Percentiles rank a stretch among this genome's conserved stretches.
Conservation (phyloP, 768 basidiomycete species). For the Lactarius sanguifluus region DNA sequence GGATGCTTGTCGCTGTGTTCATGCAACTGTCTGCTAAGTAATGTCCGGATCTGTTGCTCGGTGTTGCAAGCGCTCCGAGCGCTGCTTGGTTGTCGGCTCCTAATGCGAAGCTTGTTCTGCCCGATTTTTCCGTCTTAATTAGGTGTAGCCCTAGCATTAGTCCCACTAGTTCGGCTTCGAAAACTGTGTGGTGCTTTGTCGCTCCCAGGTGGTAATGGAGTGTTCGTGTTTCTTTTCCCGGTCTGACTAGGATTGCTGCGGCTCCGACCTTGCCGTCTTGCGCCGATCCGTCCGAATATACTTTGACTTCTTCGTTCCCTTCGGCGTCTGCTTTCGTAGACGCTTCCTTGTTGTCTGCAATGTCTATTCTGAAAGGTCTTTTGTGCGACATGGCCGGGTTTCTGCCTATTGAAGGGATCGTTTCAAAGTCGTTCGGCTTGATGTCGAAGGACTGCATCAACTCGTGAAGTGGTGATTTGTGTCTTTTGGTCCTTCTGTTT, state of each 20-base stretch:
- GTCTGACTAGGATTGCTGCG: background rate
- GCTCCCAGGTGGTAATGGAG: background rate
- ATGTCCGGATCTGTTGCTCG: background rate
- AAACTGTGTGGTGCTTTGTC: background rate
- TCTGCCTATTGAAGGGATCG: background rate
- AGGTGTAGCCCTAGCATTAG: background rate
- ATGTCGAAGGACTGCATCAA: constrained; percentile 20
- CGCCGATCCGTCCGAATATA: no score
- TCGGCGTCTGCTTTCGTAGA: no score
- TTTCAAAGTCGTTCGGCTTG: constrained; percentile 4
- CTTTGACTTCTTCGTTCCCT: background rate
- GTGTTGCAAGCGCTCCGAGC: no score
- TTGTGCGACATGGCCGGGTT: background rate
- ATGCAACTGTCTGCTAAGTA: background rate
- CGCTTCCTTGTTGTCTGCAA: background rate
- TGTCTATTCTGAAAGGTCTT: background rate
- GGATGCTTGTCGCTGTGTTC: fast-evolving
- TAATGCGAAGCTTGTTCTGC: no score
- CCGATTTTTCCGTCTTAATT: background rate
- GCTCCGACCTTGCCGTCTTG: no score
- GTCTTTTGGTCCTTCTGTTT: background rate
- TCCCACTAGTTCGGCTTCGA: background rate
- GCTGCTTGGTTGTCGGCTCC: no score
- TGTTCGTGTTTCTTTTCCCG: background rate
- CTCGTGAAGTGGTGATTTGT: constrained; percentile 22